Conservation (phyloP, 495 filamentous ascomycete species). For the Penicillium diatomitis region DNA sequence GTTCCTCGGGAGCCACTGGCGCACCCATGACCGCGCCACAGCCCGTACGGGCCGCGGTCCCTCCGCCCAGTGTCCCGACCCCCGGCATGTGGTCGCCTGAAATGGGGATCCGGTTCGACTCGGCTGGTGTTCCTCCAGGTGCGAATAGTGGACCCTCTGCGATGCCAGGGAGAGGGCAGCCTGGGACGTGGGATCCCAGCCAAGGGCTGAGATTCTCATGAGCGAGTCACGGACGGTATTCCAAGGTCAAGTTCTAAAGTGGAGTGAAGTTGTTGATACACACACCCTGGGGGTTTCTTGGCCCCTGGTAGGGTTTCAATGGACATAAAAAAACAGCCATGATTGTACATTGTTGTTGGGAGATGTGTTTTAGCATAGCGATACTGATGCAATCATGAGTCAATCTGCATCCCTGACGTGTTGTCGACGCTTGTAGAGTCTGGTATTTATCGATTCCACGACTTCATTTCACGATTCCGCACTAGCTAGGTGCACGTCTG, state of each 20-base stretch:
- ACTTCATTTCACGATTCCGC: no score
- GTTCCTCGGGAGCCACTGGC: constrained; percentile 4
- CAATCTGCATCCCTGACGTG: no score
- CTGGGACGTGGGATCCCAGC: constrained; percentile 50
- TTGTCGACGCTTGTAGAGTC: no score
- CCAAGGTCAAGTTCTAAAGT: neutral
- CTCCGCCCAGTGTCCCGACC: constrained; percentile 43
- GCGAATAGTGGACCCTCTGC: constrained; percentile 9
- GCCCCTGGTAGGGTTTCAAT: no score
- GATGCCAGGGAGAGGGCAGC: constrained; percentile 7
- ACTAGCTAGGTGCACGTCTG: no score
- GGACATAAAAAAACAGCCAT: no score
- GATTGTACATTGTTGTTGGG: no score
- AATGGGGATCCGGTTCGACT: constrained; percentile 66
- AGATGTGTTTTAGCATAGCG: no score
- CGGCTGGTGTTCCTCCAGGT: constrained; percentile 12
- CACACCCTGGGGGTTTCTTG: no score
- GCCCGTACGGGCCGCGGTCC: constrained; percentile 42
- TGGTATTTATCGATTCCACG: no score
- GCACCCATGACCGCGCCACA: constrained; percentile 46
- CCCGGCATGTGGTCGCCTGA: constrained; percentile 70
- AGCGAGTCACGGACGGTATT: neutral
- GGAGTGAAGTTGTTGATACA: neutral
- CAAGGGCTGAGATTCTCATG: constrained; percentile 56
- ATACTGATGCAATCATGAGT: no score